These are phyloP conservation scores for Prillingera fragicola DNA, from an alignment of 1,284 basidiomycete species.

Conservation along the genomic window DNA sequence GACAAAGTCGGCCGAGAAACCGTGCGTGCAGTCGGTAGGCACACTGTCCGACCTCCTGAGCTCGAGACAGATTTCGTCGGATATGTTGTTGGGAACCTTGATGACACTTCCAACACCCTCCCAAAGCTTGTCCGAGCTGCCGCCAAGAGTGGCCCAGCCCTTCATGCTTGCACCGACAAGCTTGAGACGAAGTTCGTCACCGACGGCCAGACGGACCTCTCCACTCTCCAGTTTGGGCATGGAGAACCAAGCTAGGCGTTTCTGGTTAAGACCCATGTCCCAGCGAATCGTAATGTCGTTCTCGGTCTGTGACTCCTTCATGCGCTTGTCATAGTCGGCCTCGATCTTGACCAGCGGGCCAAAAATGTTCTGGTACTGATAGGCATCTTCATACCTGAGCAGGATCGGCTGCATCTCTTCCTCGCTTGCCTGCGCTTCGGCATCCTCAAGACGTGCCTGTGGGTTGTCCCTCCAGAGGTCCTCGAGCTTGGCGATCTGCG, in stretches of 20 bases:
- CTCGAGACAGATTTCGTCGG: conserved; percentile 95
- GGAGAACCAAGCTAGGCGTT: conserved; percentile 92
- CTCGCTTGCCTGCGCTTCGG: conserved; percentile 93
- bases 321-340: conserved; percentile 94
- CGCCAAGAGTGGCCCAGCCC: conserved; percentile 44
- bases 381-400: conserved; percentile 84
- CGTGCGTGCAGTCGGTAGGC: conserved; percentile 87
- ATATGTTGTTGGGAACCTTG: conserved; percentile 99
- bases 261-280: conserved; percentile 97
- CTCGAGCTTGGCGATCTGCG: conserved; percentile 94
- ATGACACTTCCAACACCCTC: conserved; percentile 96
- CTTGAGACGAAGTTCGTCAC: conserved; percentile 86
- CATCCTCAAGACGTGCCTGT: conserved; percentile 86
- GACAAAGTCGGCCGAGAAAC: conserved; percentile 94
- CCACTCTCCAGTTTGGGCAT: conserved; percentile 97
- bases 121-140: conserved; percentile 54
- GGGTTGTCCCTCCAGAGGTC: conserved; percentile 98
- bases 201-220: conserved; percentile 92
- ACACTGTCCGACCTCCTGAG: conserved; percentile 87
- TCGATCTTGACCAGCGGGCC: conserved; percentile 99
- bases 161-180: conserved; percentile 74
- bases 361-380: conserved; percentile 99
- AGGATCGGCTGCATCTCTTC: conserved; percentile 92
- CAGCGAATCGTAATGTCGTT: conserved; percentile 92
- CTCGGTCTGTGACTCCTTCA: conserved; percentile 98